Base-by-base conservation (phyloP, 768 basidiomycete genomes). In the Gautieria morchelliformis region DNA sequence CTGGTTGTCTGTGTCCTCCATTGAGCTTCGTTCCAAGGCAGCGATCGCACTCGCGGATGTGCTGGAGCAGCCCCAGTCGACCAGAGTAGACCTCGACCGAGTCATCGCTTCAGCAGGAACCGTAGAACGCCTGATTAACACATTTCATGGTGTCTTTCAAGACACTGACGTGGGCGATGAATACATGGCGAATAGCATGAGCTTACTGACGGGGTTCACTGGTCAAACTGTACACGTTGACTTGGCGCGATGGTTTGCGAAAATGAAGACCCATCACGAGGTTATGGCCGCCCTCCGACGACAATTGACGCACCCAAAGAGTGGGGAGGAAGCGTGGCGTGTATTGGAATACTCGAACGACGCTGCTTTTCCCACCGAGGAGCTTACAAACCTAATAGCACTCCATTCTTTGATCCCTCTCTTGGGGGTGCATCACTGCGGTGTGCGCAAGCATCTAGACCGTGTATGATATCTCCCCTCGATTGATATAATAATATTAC, bases 341-440 rank as follows among this genome's bases (percentile, higher is more conserved):
- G 39, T 57, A 5, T 22, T 57, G 14, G 46, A 47, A 39, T 57
- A 57, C 37, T 48, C 46, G 20, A 57, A 57, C 24, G 47, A 57
- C 14, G 45, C 56, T 14, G n/a, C 37, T 19, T 57, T 35, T 4
- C 56, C 56, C 3, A 57, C 56, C 15, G 56, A 57, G 20, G 56
- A 57, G 32, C 56, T 57, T 27, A 57, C 47, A 17, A 7, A 12
- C 9, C n/a, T 49, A 17, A 48, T 57, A 35, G 24, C 19, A 1
- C 20, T 50, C 9, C 32, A 39, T 22, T 57, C 56, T 6, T 27
- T 57, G 22, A 40, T 57, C 15, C 56, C 56, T 6, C 47, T 57
- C 30, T n/a, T 57, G 11, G 56, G 46, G 45, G 14, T 47, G 30
- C 50, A 33, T 32, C 50, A 37, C 19, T 57, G 35, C 56, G 56